Evolutionary conservation across 75 land plant species (phyloP).

Genomic region (Cryptomeria japonica): DNA sequence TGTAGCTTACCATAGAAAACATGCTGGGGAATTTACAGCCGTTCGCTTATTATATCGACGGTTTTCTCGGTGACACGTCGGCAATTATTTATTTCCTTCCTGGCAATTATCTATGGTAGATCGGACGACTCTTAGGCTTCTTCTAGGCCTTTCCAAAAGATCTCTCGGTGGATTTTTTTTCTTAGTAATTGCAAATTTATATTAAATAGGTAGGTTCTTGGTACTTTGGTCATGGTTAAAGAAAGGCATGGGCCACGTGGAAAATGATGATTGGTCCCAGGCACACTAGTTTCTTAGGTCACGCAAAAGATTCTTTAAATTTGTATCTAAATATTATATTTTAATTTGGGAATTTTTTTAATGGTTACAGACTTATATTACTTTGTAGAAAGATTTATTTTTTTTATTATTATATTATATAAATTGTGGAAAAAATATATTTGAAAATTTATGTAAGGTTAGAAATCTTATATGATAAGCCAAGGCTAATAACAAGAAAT

Average conservation of each 20-base stretch:
- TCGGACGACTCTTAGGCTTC: background rate
- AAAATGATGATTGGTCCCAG: background rate
- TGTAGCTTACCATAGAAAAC: background rate
- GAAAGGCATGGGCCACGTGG: background rate
- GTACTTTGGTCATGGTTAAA: background rate
- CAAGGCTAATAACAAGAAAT: too few relatives aligned
- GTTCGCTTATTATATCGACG: background rate
- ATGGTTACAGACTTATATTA: too few relatives aligned
- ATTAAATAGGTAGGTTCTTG: too few relatives aligned
- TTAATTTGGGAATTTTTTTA: too few relatives aligned
- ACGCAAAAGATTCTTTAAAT: background rate
- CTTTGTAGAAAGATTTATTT: too few relatives aligned
- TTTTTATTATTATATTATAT: too few relatives aligned
- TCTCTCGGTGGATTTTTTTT: background rate
- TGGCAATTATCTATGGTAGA: background rate
- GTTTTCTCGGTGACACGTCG: background rate
- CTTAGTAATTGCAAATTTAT: background rate
- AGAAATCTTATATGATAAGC: too few relatives aligned
- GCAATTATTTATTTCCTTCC: background rate
- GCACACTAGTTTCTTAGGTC: background rate
- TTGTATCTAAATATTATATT: background rate
- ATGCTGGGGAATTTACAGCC: background rate
- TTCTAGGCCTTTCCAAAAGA: background rate
- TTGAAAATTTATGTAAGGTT: too few relatives aligned
- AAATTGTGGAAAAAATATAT: too few relatives aligned